Conservation (phyloP, 768 basidiomycete genomes). For the Lactarius akahatsu region DNA sequence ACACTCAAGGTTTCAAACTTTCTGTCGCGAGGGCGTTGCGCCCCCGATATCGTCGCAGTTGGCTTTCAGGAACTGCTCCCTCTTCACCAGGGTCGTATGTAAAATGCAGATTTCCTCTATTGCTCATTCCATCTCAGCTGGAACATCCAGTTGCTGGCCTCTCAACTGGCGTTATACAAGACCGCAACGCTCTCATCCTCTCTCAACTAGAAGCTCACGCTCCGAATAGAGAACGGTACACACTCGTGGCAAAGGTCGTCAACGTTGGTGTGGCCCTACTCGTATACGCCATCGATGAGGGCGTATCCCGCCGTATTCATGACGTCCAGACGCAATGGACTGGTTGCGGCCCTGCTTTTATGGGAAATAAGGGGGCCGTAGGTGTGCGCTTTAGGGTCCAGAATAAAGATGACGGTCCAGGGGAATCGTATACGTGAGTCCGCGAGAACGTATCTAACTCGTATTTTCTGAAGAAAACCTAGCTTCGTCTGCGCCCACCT, state of each 20-base stretch:
- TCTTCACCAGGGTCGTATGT: slow-evolving; percentile 74
- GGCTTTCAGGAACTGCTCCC: slow-evolving; percentile 94
- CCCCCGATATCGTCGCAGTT: slow-evolving; percentile 86
- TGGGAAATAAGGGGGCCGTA: slow-evolving; percentile 97
- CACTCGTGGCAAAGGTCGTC: slow-evolving; percentile 73
- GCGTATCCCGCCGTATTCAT: slow-evolving; percentile 55
- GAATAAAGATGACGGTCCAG: slow-evolving; percentile 51
- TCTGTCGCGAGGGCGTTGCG: slow-evolving; percentile 58
- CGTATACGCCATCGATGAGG: slow-evolving; percentile 78
- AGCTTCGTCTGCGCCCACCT: slow-evolving; percentile 95
- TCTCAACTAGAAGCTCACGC: slow-evolving; percentile 71
- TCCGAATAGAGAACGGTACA: slow-evolving; percentile 70
- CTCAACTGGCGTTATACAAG: slow-evolving; percentile 65
- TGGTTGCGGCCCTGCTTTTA: slow-evolving; percentile 65
- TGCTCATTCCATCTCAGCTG: slow-evolving; percentile 14
- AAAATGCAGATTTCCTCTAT: slow-evolving; percentile 12
- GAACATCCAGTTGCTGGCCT: slow-evolving; percentile 66
- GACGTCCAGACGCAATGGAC: slow-evolving; percentile 77
- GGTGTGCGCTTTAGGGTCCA: slow-evolving; percentile 78
- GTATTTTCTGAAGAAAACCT: slow-evolving; percentile 15
- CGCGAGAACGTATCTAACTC: slow-evolving; percentile 3
- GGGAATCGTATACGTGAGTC: slow-evolving; percentile 84
- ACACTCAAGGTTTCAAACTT: slow-evolving; percentile 74
- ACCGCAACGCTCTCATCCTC: slow-evolving; percentile 68
- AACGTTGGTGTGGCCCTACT: slow-evolving; percentile 88